These are phyloP conservation scores for Trichoderma erinaceum DNA, from an alignment of 495 filamentous ascomycete genomes.

Conservation along the genomic window DNA sequence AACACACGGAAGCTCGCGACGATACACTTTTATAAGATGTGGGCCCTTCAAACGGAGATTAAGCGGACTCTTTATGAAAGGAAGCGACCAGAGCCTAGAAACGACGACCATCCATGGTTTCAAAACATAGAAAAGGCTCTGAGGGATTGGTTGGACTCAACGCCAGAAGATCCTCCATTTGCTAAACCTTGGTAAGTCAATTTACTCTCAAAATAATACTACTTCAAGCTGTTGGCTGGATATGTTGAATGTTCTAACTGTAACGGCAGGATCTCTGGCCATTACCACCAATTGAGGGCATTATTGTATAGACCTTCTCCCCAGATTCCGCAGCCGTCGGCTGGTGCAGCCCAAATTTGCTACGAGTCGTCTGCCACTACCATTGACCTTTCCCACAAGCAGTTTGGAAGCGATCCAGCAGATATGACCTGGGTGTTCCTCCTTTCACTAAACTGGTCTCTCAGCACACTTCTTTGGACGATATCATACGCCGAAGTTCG, in stretches of 20 bases:
- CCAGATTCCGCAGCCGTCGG: constrained; percentile 77
- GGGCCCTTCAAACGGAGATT: constrained; percentile 79
- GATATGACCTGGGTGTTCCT: constrained; percentile 92
- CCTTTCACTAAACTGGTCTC: constrained; percentile 74
- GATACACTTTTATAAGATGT: constrained; percentile 91
- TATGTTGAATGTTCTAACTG: constrained; percentile 19
- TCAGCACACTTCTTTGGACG: constrained; percentile 84
- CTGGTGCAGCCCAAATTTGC: constrained; percentile 65
- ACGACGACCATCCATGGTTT: constrained; percentile 83
- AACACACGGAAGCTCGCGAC: constrained; percentile 76
- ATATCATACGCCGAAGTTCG: constrained; percentile 81
- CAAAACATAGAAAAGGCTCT: constrained; percentile 68
- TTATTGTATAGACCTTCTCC: constrained; percentile 82
- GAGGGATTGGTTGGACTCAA: constrained; percentile 56
- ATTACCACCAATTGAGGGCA: constrained; percentile 78
- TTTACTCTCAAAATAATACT: constrained; percentile 5
- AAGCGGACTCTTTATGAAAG: constrained; percentile 75
- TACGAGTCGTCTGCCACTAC: constrained; percentile 77
- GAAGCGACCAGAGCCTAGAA: constrained; percentile 61
- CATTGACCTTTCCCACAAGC: constrained; percentile 67
- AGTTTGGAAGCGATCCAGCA: constrained; percentile 64
- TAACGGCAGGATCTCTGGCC: constrained; percentile 58
- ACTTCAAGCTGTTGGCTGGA: constrained; percentile 13
- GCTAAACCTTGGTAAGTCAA: constrained; percentile 45
- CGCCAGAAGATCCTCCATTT: constrained; percentile 43